Evolutionary conservation across 768 basidiomycete species (phyloP).

Genomic region (Piloderma croceum): DNA sequence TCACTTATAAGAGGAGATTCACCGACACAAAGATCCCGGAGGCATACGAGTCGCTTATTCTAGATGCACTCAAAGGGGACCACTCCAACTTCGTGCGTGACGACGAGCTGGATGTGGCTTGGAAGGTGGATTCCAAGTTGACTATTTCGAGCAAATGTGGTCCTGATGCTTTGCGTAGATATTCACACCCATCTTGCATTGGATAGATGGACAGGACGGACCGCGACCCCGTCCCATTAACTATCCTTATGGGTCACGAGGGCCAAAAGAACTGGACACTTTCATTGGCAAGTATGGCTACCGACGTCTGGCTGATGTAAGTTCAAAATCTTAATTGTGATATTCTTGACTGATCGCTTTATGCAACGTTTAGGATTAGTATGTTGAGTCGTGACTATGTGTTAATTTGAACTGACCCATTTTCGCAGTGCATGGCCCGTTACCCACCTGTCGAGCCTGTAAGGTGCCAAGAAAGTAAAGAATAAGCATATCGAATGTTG

Average conservation of each 20-base stretch:
- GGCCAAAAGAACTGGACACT: conserved; percentile 76
- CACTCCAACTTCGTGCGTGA: conserved; percentile 98
- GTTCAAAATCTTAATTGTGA: neutral
- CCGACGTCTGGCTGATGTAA: conserved; percentile 51
- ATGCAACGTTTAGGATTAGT: too few species aligned
- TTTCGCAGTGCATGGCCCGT: conserved; percentile 63
- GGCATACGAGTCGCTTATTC: conserved; percentile 92
- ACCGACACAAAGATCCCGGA: conserved; percentile 88
- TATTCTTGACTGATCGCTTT: conserved; percentile 4
- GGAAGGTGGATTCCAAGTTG: conserved; percentile 56
- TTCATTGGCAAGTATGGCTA: conserved; percentile 78
- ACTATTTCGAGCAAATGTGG: neutral
- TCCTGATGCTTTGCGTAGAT: conserved; percentile 44
- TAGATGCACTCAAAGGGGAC: conserved; percentile 95
- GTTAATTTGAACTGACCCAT: conserved; percentile 7
- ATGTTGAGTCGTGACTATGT: too few species aligned
- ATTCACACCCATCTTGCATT: conserved; percentile 91
- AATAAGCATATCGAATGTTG: too few species aligned
- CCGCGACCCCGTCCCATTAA: conserved; percentile 60
- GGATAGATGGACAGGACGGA: conserved; percentile 82
- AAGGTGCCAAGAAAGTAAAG: conserved; percentile 12
- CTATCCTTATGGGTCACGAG: conserved; percentile 93
- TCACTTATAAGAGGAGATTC: conserved; percentile 96
- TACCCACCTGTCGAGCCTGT: conserved; percentile 59
- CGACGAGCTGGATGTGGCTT: conserved; percentile 95